Conservation (phyloP, 2,329 filamentous ascomycete species). For the Pyrenophora teres region DNA sequence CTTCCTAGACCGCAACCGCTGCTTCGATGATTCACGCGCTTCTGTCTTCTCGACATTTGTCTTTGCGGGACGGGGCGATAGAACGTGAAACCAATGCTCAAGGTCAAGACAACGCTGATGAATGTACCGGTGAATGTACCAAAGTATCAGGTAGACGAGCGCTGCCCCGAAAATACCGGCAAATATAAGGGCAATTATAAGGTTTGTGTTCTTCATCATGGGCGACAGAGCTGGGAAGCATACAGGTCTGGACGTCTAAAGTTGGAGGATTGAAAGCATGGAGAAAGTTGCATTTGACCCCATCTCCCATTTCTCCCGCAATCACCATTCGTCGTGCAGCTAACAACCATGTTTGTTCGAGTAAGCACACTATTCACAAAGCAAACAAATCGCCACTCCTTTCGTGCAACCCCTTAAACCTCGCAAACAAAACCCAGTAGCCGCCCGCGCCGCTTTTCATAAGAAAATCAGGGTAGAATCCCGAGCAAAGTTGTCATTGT, state of each 20-base stretch:
- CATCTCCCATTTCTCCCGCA: background rate
- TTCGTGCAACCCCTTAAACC: too few species aligned
- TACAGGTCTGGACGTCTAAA: background rate
- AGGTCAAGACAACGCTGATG: slow-evolving; percentile 21
- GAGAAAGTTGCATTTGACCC: background rate
- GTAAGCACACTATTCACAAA: too few species aligned
- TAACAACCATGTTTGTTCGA: too few species aligned
- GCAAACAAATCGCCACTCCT: too few species aligned
- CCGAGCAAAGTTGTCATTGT: background rate
- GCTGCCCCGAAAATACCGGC: slow-evolving; percentile 27
- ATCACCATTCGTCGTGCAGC: background rate
- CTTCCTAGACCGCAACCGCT: slow-evolving; percentile 6
- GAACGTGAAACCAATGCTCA: slow-evolving; percentile 21
- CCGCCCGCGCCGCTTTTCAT: background rate
- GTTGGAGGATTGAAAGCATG: background rate
- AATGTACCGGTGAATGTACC: slow-evolving; percentile 25
- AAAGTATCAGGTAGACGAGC: slow-evolving; percentile 25
- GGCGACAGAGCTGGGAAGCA: background rate
- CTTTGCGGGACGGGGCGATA: background rate
- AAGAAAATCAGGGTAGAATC: background rate
- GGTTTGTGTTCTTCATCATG: slow-evolving; percentile 18
- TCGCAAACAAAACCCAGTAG: too few species aligned
- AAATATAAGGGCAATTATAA: slow-evolving; percentile 26
- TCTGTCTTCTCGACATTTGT: slow-evolving; percentile 3
- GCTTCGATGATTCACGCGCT: slow-evolving; percentile 3